Evolutionary conservation across 805 yeast species (phyloP), one percentile per base, ranked within the genome.

Genomic region (Schwanniomyces vanrijiae): DNA sequence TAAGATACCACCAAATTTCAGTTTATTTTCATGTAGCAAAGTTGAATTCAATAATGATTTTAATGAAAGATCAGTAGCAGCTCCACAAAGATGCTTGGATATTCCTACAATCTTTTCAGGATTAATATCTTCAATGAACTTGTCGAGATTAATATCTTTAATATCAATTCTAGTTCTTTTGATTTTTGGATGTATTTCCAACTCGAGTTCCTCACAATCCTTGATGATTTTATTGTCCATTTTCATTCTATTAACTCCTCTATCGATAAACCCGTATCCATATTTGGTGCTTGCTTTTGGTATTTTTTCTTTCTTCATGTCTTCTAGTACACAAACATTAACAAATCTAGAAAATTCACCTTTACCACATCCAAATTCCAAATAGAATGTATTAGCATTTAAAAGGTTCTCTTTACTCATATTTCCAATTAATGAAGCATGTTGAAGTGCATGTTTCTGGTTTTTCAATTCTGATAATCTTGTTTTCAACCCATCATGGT

Each of bases 361-460:
- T 52, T 91, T 79, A 0, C 97, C 97, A 62, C 96, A 88, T 0
- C 97, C 97, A 71, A 89, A 90, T 64, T 90, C 97, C 24, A 86
- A 61, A 59, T 81, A 80, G 43, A 73, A 66, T 31, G 51, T 49
- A 16, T 61, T 46, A 2, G 61, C 35, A 1, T 64, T 61, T 33
- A 85, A 65, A 6, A 84, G 58, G 0, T 60, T 60, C 13, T 63
- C 52, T 4, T 65, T 60, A 20, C 75, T 70, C 56, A 90, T 62
- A 51, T 86, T 86, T 1, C 88, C 90, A 13, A 88, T 85, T 48
- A 90, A 62, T 1, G 95, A 86, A 0, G 90, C 77, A 62, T 90
- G 97, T 61, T 90, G 97, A 3, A 76, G 60, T 0, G 92, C 86
- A 66, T 90, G 97, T 58, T 90, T 90, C 51, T 75, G 78, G 61